Conservation (phyloP, 208 protist genomes). For the Trypanosoma platydactyli region DNA sequence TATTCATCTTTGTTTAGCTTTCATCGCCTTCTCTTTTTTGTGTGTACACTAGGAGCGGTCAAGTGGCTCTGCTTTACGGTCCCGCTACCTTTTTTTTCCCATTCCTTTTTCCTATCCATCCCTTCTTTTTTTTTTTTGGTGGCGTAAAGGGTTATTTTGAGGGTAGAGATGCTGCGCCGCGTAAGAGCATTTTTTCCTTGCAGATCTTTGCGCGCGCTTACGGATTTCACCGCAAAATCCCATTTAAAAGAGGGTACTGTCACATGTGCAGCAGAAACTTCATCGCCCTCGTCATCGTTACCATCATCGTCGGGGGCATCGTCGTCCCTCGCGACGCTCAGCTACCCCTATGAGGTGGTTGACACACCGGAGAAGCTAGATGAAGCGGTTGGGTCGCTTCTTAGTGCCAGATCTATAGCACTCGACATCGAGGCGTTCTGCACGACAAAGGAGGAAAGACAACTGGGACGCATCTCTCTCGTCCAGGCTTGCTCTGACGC, state of each 20-base stretch:
- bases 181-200: constrained; percentile 3
- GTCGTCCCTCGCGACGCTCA: constrained; percentile 32
- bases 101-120: background rate
- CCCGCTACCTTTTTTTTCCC: background rate
- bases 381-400: constrained; percentile 37
- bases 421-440: constrained; percentile 89
- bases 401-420: constrained; percentile 46
- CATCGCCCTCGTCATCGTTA: background rate
- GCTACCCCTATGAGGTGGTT: constrained; percentile 72
- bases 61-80: too few species aligned
- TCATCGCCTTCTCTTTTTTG: background rate
- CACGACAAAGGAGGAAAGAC: constrained; percentile 44
- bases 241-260: background rate
- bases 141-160: background rate
- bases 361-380: constrained; percentile 44
- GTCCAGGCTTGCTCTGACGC: constrained; percentile 75
- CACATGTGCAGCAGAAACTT: background rate
- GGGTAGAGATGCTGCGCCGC: constrained; percentile 12
- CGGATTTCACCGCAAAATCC: background rate
- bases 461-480: constrained; percentile 82
- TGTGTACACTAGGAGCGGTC: background rate
- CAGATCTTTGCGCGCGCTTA: constrained; percentile 7
- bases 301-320: constrained; percentile 3
- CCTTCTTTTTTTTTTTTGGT: background rate
- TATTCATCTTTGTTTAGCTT: background rate